Evolutionary conservation across 768 basidiomycete species (phyloP).

Genomic region (Suillus brevipes): DNA sequence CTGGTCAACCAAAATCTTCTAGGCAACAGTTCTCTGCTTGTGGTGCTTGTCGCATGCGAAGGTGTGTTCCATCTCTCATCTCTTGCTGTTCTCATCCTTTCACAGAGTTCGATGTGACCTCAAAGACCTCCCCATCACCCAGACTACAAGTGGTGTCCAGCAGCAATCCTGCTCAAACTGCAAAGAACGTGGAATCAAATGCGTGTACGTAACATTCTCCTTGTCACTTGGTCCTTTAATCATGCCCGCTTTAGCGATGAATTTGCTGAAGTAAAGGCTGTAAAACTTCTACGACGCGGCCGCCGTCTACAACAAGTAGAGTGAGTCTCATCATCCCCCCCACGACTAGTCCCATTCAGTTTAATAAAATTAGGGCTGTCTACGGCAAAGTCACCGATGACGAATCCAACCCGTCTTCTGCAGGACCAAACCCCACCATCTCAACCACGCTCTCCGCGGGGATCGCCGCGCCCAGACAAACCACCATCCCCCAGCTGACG

Average conservation of each 20-base stretch:
- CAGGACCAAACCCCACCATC: constrained; percentile 24
- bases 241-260: constrained; percentile 62
- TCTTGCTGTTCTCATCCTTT: background rate
- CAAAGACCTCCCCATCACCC: constrained; percentile 69
- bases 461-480: constrained; percentile 19
- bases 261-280: constrained; percentile 87
- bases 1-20: constrained; percentile 70
- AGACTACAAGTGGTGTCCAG: constrained; percentile 42
- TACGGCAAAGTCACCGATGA: constrained; percentile 67
- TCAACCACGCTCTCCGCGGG: constrained; percentile 11
- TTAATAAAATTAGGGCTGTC: constrained; percentile 53
- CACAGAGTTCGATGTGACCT: constrained; percentile 89
- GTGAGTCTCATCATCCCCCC: constrained; percentile 42
- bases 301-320: constrained; percentile 83
- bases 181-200: constrained; percentile 84
- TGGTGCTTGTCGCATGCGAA: constrained; percentile 87
- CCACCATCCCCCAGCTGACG: constrained; percentile 69
- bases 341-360: constrained; percentile 10
- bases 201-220: constrained; percentile 71
- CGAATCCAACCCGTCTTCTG: constrained; percentile 30
- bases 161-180: constrained; percentile 81
- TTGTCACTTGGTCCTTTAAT: constrained; percentile 11
- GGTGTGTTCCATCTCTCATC: constrained; percentile 41
- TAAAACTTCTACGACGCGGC: constrained; percentile 79
- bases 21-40: constrained; percentile 91